A percentile compares a stretch with the other conserved stretches of the same genome.
These are phyloP conservation scores for Zymoseptoria brevis DNA, from an alignment of 2,329 filamentous ascomycete genomes.

Conservation along the genomic window DNA sequence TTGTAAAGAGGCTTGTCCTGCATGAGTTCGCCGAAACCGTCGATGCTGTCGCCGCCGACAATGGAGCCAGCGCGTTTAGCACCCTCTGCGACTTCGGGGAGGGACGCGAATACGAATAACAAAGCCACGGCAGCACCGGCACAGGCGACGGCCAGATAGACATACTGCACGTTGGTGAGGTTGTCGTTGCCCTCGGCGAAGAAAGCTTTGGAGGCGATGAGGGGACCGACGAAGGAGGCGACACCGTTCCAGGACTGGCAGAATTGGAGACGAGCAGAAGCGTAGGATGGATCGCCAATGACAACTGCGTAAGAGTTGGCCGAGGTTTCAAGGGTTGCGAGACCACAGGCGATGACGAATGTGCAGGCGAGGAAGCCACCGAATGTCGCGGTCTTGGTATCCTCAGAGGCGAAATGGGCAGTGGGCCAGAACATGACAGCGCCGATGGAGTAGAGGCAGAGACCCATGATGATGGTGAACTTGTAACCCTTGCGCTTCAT, in stretches of 20 bases:
- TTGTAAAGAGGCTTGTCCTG: conserved; percentile 30
- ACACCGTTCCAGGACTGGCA: conserved; percentile 34
- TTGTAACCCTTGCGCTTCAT: conserved; percentile 40
- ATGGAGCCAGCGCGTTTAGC: conserved; percentile 23
- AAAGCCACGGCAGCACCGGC: conserved; percentile 29
- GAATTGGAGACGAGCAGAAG: conserved; percentile 33
- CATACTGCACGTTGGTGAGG: conserved; percentile 33
- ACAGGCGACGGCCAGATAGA: conserved; percentile 34
- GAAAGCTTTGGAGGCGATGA: conserved; percentile 34
- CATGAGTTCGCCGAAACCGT: conserved; percentile 26
- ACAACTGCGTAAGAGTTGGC: conserved; percentile 35
- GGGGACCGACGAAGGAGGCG: conserved; percentile 34
- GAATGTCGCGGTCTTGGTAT: conserved; percentile 28
- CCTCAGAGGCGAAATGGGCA: conserved; percentile 27
- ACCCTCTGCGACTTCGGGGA: conserved; percentile 29
- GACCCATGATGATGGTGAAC: conserved; percentile 37
- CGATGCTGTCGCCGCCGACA: conserved; percentile 22
- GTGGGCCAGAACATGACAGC: conserved; percentile 34
- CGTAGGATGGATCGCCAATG: conserved; percentile 29
- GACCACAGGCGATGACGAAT: conserved; percentile 33
- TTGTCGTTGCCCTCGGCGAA: conserved; percentile 28
- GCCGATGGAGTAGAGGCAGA: conserved; percentile 31
- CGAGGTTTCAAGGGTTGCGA: conserved; percentile 33
- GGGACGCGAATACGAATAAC: conserved; percentile 31
- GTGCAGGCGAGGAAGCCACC: conserved; percentile 34